A percentile compares a stretch with the other conserved stretches of the same genome.
Conservation (phyloP, 495 filamentous ascomycete species). For the Poronia punctata region DNA sequence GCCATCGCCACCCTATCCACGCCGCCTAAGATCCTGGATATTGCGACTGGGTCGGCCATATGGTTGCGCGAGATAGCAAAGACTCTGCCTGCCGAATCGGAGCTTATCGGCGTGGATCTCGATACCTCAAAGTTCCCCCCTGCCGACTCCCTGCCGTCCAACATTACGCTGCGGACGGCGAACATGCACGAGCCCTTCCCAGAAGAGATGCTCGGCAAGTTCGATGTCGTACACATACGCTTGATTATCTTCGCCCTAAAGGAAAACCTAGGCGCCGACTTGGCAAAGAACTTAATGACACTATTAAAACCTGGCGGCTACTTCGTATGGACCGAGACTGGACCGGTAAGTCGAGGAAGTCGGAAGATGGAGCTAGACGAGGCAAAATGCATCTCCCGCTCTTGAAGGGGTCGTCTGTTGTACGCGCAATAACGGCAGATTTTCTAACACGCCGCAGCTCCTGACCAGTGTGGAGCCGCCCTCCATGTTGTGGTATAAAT, state of each 20-base stretch:
- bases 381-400: no score
- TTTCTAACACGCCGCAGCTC: not conserved
- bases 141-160: not conserved
- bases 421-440: not conserved
- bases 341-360: not conserved
- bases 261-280: not conserved
- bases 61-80: constrained; percentile 4
- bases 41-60: constrained; percentile 5
- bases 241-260: constrained; percentile 6
- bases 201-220: constrained; percentile 2
- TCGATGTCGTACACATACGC: constrained; percentile 7
- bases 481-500: constrained; percentile 1
- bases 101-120: constrained; percentile 5
- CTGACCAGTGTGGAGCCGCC: constrained; percentile 2
- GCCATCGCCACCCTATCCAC: not conserved
- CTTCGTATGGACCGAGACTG: constrained; percentile 7
- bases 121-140: constrained; percentile 7
- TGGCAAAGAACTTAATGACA: constrained; percentile 4
- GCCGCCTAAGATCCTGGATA: constrained; percentile 3
- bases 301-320: constrained; percentile 7
- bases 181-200: constrained; percentile 5
- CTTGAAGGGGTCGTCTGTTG: not conserved
- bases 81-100: constrained; percentile 1
- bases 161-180: constrained; percentile 5
- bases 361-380: not conserved